These are phyloP conservation scores for Cytospora schulzeri DNA, from an alignment of 2,329 filamentous ascomycete species.

Conservation along the genomic window DNA sequence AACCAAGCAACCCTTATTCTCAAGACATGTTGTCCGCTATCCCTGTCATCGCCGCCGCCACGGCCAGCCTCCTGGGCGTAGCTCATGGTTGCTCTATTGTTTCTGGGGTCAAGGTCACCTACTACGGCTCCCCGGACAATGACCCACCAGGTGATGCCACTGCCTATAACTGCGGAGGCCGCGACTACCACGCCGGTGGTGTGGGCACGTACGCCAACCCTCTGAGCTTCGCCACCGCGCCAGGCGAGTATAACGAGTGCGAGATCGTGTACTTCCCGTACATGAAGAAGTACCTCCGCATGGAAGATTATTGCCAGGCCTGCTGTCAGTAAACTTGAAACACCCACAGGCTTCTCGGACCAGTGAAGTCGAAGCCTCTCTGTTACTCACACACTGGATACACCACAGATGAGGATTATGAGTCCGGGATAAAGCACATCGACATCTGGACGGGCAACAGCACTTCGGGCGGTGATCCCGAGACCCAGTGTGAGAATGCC, in stretches of 20 bases:
- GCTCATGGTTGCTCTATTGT: conserved; percentile 32
- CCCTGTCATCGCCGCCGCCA: neutral
- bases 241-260: conserved; percentile 44
- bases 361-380: neutral
- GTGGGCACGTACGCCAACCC: conserved; percentile 46
- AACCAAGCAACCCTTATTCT: neutral
- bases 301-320: conserved; percentile 33
- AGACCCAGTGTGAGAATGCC: conserved; percentile 40
- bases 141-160: conserved; percentile 39
- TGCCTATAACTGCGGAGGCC: conserved; percentile 41
- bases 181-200: conserved; percentile 42
- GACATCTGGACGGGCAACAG: conserved; percentile 44
- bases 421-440: conserved; percentile 33
- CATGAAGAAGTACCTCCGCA: conserved; percentile 45
- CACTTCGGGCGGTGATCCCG: conserved; percentile 36
- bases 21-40: neutral
- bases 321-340: conserved; percentile 30
- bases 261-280: conserved; percentile 49
- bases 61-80: neutral
- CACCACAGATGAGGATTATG: neutral
- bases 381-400: neutral
- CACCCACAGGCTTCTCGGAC: too few relatives aligned
- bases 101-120: conserved; percentile 39
- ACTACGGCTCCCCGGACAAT: conserved; percentile 46
- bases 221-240: conserved; percentile 46